A percentile compares a stretch with the other conserved stretches of the same genome.
Evolutionary conservation across 208 protist genomes (phyloP).

Genomic region (Trypanosoma vivax): DNA sequence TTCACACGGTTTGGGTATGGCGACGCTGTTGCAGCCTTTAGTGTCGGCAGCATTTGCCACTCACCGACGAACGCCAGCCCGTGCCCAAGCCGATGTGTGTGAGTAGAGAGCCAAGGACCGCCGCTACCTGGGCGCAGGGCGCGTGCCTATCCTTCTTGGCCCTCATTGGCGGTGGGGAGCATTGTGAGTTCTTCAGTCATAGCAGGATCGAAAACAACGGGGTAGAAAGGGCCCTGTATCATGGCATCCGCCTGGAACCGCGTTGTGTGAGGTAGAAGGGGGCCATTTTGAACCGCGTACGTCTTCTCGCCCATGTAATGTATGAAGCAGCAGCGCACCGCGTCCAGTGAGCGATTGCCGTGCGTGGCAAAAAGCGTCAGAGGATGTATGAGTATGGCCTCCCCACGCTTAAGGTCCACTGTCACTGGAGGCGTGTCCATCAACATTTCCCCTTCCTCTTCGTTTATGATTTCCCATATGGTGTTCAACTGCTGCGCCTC

Average conservation of each 20-base stretch:
- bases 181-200: constrained; percentile 65
- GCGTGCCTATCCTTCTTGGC: neutral
- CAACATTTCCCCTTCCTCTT: constrained; percentile 71
- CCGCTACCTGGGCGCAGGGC: too few species aligned
- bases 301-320: constrained; percentile 72
- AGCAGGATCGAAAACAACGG: constrained; percentile 76
- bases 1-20: too few species aligned
- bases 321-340: constrained; percentile 50
- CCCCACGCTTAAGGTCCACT: constrained; percentile 62
- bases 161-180: constrained; percentile 9
- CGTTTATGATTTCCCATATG: constrained; percentile 76
- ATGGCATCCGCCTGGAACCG: constrained; percentile 50
- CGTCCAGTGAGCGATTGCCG: constrained; percentile 63
- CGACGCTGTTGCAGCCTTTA: too few species aligned
- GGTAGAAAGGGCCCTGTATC: constrained; percentile 66
- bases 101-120: too few species aligned
- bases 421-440: constrained; percentile 77
- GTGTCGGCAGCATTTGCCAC: too few species aligned
- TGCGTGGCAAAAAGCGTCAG: constrained; percentile 73
- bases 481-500: constrained; percentile 74
- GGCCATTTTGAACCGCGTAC: constrained; percentile 41
- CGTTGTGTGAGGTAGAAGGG: constrained; percentile 69
- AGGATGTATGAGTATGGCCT: constrained; percentile 77
- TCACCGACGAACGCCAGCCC: too few species aligned
- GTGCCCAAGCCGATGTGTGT: too few species aligned